Conservation (phyloP, 371 early-diverging fungal species). For the Syncephalastrum contaminatum region DNA sequence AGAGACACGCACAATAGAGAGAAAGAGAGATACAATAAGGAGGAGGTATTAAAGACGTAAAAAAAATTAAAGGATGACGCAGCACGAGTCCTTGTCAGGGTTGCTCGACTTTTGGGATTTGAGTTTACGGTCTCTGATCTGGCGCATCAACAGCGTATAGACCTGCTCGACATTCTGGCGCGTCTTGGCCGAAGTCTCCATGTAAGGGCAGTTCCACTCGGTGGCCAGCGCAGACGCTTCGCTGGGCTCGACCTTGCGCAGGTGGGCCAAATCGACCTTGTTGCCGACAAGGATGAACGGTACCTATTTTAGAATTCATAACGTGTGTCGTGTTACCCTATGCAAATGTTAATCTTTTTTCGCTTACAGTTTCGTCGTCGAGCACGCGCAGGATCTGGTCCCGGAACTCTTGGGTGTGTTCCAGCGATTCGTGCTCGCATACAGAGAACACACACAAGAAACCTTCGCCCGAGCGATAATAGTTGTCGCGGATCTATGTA, state of each 20-base stretch:
- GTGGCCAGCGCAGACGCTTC: conserved; percentile 72
- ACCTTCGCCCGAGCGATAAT: conserved; percentile 90
- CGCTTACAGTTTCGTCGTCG: conserved; percentile 74
- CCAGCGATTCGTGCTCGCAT: conserved; percentile 79
- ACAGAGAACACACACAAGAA: conserved; percentile 89
- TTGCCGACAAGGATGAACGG: conserved; percentile 89
- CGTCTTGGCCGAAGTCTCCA: conserved; percentile 91
- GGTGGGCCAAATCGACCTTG: conserved; percentile 78
- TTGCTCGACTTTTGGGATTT: conserved; percentile 46
- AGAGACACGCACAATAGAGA: neutral
- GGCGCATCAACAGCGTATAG: conserved; percentile 74
- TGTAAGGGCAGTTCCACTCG: conserved; percentile 81
- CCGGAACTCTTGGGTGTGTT: conserved; percentile 82
- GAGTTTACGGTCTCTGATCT: conserved; percentile 73
- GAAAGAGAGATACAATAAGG: conserved; percentile 3
- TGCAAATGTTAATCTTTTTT: neutral
- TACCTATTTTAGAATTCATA: conserved; percentile 32
- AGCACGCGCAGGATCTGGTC: conserved; percentile 88
- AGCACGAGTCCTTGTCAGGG: conserved; percentile 50
- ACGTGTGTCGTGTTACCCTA: neutral
- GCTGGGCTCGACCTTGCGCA: conserved; percentile 68
- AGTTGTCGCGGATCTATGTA: conserved; percentile 84
- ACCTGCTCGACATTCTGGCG: conserved; percentile 82
- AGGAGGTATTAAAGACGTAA: conserved; percentile 3
- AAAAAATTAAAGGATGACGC: conserved; percentile 39